phyloP scores from a whole-genome alignment of 2,329 filamentous ascomycete genomes.

The Hymenoscyphus scutula region DNA sequence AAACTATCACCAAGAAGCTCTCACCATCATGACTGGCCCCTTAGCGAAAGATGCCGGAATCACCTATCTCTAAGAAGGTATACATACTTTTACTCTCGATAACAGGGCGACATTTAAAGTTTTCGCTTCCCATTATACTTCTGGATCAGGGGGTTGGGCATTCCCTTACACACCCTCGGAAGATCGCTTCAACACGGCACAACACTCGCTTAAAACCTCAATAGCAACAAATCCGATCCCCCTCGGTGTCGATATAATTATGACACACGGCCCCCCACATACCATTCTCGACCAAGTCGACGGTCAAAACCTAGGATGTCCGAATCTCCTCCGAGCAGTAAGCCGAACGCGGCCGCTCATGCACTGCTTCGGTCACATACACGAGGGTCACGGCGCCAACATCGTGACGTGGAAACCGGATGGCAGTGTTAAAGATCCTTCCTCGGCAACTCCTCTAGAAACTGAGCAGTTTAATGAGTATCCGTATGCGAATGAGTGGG shows the following conservation, averaged over 20 bases:
- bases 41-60: constrained; percentile 23
- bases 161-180: constrained; percentile 26
- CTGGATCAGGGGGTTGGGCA: constrained; percentile 25
- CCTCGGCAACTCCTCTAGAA: constrained; percentile 32
- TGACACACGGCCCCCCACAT: constrained; percentile 43
- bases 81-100: constrained; percentile 26
- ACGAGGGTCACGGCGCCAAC: constrained; percentile 57
- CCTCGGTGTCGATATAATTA: constrained; percentile 35
- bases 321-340: constrained; percentile 46
- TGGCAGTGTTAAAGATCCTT: constrained; percentile 32
- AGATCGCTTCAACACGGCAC: constrained; percentile 22
- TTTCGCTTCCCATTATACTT: constrained; percentile 32
- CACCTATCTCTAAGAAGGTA: constrained; percentile 30
- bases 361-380: constrained; percentile 59
- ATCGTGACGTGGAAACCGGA: constrained; percentile 48
- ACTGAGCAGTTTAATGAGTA: constrained; percentile 42
- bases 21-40: constrained; percentile 18
- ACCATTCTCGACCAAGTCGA: constrained; percentile 10
- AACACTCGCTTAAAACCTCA: constrained; percentile 8
- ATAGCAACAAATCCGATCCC: constrained; percentile 21
- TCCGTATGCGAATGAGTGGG: constrained; percentile 34
- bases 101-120: constrained; percentile 27
- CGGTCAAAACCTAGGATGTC: constrained; percentile 43
- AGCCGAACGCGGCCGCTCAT: constrained; percentile 44
- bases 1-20: constrained; percentile 13